These are phyloP conservation scores for Choiromyces venosus DNA, from an alignment of 495 filamentous ascomycete genomes.

Conservation along the genomic window DNA sequence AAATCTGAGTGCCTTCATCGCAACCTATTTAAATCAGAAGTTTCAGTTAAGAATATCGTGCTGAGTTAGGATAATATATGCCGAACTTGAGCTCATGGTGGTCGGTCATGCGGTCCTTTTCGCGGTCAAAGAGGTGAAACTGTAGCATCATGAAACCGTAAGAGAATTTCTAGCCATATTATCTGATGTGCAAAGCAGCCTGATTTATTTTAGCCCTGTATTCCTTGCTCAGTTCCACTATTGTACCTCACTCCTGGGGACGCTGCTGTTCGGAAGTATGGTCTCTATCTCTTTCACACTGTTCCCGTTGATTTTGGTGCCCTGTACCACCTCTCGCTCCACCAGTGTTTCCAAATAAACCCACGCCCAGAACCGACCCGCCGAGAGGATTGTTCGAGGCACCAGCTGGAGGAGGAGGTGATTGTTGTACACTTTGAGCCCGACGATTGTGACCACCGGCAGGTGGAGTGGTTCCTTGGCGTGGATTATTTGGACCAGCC, in stretches of 20 bases:
- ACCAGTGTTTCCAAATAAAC: conserved; percentile 24
- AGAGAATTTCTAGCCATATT: too few relatives aligned
- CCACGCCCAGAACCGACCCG: conserved; percentile 14
- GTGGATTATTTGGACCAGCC: too few relatives aligned
- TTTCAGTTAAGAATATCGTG: too few relatives aligned
- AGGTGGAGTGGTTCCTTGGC: too few relatives aligned
- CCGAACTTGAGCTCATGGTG: conserved; percentile 93
- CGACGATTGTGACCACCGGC: too few relatives aligned
- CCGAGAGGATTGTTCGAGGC: conserved; percentile 25
- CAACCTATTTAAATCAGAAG: too few relatives aligned
- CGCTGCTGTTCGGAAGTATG: conserved; percentile 43
- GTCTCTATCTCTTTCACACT: conserved; percentile 41
- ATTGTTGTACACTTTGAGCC: too few relatives aligned
- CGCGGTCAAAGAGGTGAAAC: too few relatives aligned
- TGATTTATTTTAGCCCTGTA: conserved; percentile 84
- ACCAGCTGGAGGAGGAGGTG: conserved; percentile 13
- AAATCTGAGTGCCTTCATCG: conserved; percentile 93
- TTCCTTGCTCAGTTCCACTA: conserved; percentile 65
- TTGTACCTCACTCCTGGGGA: too few relatives aligned
- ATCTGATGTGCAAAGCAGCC: conserved; percentile 91
- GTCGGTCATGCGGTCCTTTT: conserved; percentile 88
- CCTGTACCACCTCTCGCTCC: conserved; percentile 45
- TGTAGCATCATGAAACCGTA: too few relatives aligned
- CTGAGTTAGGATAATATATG: neutral
- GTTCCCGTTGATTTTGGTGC: conserved; percentile 47